Conservation (phyloP, 192 early-diverging fungal genomes). For the Spizellomyces sp. region DNA sequence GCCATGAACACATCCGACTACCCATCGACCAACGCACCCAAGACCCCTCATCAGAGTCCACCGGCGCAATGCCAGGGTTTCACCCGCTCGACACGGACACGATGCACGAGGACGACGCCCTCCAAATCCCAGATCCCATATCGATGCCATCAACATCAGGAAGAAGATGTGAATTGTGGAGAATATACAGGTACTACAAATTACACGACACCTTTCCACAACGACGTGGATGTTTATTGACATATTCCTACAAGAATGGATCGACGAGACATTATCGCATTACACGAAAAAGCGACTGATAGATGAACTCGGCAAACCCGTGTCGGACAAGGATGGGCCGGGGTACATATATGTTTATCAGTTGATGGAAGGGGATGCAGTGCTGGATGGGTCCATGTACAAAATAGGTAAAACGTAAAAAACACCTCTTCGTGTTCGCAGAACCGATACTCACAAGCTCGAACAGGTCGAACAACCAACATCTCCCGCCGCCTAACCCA, state of each 20-base stretch:
- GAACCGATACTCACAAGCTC: no score
- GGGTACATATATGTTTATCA: conserved; percentile 36
- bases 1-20: no score
- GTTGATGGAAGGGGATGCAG: not conserved
- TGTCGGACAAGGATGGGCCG: conserved; percentile 21
- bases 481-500: conserved; percentile 19
- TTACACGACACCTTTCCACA: not conserved
- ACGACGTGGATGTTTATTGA: not conserved
- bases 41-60: not conserved
- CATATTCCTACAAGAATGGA: not conserved
- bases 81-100: not conserved
- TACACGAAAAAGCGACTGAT: conserved; percentile 9
- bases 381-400: conserved; percentile 17
- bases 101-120: not conserved
- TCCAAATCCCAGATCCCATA: not conserved
- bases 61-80: not conserved
- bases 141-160: not conserved
- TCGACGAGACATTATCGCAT: conserved; percentile 3
- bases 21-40: not conserved
- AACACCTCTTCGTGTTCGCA: no score
- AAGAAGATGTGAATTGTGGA: not conserved
- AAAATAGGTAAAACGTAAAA: conserved; percentile 32
- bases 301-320: conserved; percentile 19
- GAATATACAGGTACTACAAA: not conserved
- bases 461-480: conserved; percentile 27